Conservation (phyloP, 768 basidiomycete species). For the Pleurotus sapidus region DNA sequence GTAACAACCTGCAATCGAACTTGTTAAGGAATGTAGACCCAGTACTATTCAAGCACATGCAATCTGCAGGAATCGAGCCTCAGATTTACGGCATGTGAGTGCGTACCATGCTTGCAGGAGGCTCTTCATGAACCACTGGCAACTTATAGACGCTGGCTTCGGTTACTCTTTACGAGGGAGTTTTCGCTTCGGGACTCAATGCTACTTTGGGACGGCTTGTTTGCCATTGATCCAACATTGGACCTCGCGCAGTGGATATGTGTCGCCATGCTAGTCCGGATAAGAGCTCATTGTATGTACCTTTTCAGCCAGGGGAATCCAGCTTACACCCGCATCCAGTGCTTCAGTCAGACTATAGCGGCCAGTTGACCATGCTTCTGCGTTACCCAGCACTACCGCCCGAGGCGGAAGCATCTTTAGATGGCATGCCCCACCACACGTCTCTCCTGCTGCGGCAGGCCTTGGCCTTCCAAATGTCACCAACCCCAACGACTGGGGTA, state of each 20-base stretch:
- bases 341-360: constrained; percentile 82
- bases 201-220: constrained; percentile 93
- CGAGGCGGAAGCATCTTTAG: constrained; percentile 20
- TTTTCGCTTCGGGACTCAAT: constrained; percentile 79
- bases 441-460: constrained; percentile 83
- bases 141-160: constrained; percentile 78
- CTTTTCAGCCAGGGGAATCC: constrained; percentile 1
- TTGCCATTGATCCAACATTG: constrained; percentile 81
- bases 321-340: constrained; percentile 43
- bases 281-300: constrained; percentile 82
- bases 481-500: constrained; percentile 72
- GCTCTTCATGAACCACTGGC: neutral
- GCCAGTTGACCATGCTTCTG: constrained; percentile 78
- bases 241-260: constrained; percentile 84
- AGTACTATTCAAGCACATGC: constrained; percentile 69
- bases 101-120: neutral
- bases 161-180: constrained; percentile 92
- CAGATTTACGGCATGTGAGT: constrained; percentile 95
- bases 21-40: constrained; percentile 80
- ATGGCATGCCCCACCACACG: constrained; percentile 50
- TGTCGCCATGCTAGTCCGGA: constrained; percentile 92
- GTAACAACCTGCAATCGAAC: constrained; percentile 73
- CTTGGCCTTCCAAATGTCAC: constrained; percentile 68
- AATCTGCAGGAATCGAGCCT: constrained; percentile 84
- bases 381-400: constrained; percentile 72